Base-by-base conservation (phyloP, 73 alveolate species). In the Paramecium caudatum region DNA sequence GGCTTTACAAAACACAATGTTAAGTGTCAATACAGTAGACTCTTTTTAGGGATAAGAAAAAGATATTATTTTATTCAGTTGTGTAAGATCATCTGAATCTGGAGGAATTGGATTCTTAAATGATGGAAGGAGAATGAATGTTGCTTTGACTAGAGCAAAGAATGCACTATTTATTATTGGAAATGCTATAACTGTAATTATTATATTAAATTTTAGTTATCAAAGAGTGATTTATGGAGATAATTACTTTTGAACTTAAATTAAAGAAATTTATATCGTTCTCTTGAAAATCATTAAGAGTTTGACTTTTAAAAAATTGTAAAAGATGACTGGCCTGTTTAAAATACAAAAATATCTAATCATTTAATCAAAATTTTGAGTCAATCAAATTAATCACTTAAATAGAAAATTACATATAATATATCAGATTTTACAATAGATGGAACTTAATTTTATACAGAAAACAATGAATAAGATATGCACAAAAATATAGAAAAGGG, bases 101-200 rank as follows among this genome's bases (percentile, higher is more conserved):
- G 93, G 92, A 16, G 39, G 80, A 49, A 83, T 91, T 39, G 97
- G 98, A 41, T 95, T 95, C 80, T 65, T 93, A 27, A 46, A 55
- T 41, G 95, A 91, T 41, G 90, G 91, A 37, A 91, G 94, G 87
- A 94, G 98, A 88, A 83, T 95, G 91, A 95, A 95, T 92, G 98
- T 95, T 17, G 95, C 98, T 45, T 90, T 95, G 49, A 95, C 98
- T 9, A 95, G 98, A 94, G 98, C 97, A 15, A 95, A 82, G 85
- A 47, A 82, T 61, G 96, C 96, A 16, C 32, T 94, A 8, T 82
- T 95, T 49, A 85, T 95, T 48, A 55, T 95, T 61, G 97, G 97
- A 46, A 94, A 95, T 90, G 82, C 92, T 13, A 91, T 93, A 47
- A 91, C 96, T 15, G 92, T 95, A 41, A 10, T 9, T 33, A 65